phyloP scores from a whole-genome alignment of 768 basidiomycete genomes.

The Macrocybe gigantea region DNA sequence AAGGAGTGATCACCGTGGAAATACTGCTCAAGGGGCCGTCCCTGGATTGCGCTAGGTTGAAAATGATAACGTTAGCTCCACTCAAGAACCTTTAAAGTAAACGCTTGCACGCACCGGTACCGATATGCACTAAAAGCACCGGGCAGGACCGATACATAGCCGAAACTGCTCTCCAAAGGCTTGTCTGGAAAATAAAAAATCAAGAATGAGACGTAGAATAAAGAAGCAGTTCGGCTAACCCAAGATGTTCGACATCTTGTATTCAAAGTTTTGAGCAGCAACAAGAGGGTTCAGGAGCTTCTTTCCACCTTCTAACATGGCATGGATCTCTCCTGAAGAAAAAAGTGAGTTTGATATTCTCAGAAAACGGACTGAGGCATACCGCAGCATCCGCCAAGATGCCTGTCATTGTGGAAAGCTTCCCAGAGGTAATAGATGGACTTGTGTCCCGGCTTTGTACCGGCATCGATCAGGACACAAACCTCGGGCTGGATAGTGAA shows the following conservation, averaged over 20 bases:
- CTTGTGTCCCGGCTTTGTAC: constrained; percentile 94
- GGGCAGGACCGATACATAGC: constrained; percentile 91
- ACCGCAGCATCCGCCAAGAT: constrained; percentile 86
- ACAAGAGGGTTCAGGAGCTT: constrained; percentile 91
- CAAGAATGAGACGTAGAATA: constrained; percentile 17
- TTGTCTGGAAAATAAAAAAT: constrained; percentile 52
- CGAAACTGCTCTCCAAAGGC: constrained; percentile 91
- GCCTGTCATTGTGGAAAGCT: constrained; percentile 74
- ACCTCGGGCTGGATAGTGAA: constrained; percentile 67
- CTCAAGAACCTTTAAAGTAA: background rate
- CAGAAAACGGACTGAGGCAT: constrained; percentile 1
- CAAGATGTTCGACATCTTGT: constrained; percentile 97
- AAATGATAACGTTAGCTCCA: background rate
- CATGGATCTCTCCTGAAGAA: constrained; percentile 72
- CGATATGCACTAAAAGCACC: constrained; percentile 97
- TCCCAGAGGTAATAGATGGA: constrained; percentile 95
- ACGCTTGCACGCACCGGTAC: constrained; percentile 23
- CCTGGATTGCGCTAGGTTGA: constrained; percentile 69
- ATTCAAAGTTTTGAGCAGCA: constrained; percentile 96
- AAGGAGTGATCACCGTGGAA: constrained; percentile 86
- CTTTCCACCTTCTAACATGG: constrained; percentile 92
- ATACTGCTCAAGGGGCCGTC: constrained; percentile 80
- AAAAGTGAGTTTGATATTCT: background rate
- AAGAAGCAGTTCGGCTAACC: constrained; percentile 22
- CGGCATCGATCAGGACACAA: constrained; percentile 91